Evolutionary conservation across 2,329 filamentous ascomycete species (phyloP), one percentile per base, ranked within the genome.

Genomic region (Monosporascus sp.): DNA sequence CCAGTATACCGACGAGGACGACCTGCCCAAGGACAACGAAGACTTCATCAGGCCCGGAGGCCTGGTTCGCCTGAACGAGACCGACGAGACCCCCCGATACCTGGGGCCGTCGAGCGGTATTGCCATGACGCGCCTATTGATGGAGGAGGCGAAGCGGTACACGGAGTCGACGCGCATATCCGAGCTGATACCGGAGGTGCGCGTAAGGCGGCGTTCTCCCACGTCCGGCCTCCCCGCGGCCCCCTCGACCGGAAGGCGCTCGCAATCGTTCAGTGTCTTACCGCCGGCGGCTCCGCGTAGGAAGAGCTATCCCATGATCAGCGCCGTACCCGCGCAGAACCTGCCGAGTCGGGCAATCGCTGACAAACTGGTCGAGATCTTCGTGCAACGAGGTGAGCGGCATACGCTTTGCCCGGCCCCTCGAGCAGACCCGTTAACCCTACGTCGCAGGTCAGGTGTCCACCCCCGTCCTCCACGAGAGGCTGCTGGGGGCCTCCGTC

Each of bases 71-170:
- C 83, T 97, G 50, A 85, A 88, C 63, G 89, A 93, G 63, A 85
- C 86, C 52, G 90, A 96, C 68, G 93, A 97, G 71, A 86, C 82
- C 1, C 85, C 89, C 17, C 89, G 93, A 57, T 97, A 94, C 67
- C 77, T 99, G 3, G 94, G 94, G 0, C 89, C 94, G 3, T 96
- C 92, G 48, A 97, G 93, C 68, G 94, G 93, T 55, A 96, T 97
- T 63, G 90, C 91, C 65, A 96, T 97, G 76, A 96, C 92, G 14
- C 85, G 93, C 31, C 79, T 97, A 60, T 86, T 99, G 11, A 97
- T 99, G 88, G 92, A 97, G 68, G 85, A 96, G 70, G 93, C 93
- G 50, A 97, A 96, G 73, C 87, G 91, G 58, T 96, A 93, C 65
- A 95, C 91, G 25, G 88, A 94, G 64, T 88, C 90, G 5, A 89